Conservation (phyloP, 179 eudicot genomes). For the Gypsophila paniculata region DNA sequence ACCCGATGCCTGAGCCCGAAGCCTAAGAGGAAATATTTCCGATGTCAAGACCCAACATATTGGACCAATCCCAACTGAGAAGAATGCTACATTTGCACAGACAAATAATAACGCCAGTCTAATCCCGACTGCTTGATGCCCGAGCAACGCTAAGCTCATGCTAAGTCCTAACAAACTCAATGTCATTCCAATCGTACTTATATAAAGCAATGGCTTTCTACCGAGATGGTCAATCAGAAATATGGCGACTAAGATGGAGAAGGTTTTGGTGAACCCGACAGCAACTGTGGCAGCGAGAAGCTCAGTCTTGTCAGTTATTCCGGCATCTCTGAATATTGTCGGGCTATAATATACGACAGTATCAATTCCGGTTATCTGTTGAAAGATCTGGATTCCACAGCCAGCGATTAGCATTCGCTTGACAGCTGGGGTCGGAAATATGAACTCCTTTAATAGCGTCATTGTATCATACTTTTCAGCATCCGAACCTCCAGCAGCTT, state of each 20-base stretch:
- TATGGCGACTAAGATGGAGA: constrained; percentile 59
- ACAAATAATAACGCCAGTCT: constrained; percentile 52
- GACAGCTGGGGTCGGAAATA: constrained; percentile 59
- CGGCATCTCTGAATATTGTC: constrained; percentile 60
- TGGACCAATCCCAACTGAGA: constrained; percentile 83
- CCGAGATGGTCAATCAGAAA: constrained; percentile 67
- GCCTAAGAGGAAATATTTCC: constrained; percentile 77
- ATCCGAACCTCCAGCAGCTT: constrained; percentile 43
- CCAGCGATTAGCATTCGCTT: constrained; percentile 68
- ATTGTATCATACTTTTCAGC: constrained; percentile 40
- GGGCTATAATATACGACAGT: constrained; percentile 80
- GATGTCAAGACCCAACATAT: constrained; percentile 81
- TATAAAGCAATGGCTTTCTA: constrained; percentile 72
- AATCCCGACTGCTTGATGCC: constrained; percentile 43
- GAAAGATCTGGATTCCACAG: constrained; percentile 74
- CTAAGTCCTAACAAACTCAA: constrained; percentile 56
- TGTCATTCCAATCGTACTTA: constrained; percentile 84
- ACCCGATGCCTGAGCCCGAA: constrained; percentile 81
- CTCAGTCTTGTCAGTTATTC: constrained; percentile 43
- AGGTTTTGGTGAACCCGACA: constrained; percentile 73
- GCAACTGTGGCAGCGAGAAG: constrained; percentile 70
- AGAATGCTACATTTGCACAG: constrained; percentile 83
- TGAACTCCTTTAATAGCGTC: constrained; percentile 60
- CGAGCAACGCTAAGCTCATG: constrained; percentile 46
- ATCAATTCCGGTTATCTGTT: constrained; percentile 80